Evolutionary conservation across 192 early-diverging fungal species (phyloP), one percentile per base, ranked within the genome.

Genomic region (Coemansia sp.): DNA sequence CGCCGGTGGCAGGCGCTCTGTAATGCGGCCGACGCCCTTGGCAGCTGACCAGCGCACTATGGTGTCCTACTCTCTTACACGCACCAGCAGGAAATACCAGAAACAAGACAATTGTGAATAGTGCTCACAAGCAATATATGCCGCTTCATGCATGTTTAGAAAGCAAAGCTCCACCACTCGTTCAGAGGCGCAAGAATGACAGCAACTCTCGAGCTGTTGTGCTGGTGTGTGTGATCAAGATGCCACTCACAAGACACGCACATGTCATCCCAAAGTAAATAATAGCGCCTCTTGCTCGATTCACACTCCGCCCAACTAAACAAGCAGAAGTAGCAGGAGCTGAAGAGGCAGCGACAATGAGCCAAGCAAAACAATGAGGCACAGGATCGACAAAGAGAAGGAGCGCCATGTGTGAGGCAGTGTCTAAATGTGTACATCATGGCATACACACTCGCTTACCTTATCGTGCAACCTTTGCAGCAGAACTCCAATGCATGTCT

Each of bases 11-110:
- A 99, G 70, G 25, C 98, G 84, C 42, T 89, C 89, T 3, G 90
- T 78, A 59, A 99, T 88, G 49, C 98, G 85, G 6, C 94, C 98
- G 54, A 99, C 82, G 12, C 96, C 98, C 84, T 99, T 99, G 8
- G 98, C 96, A 6, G 95, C 90, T 10, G 95, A 96, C 95, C 95
- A 98, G 58, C 98, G 89, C 4, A 99, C 96, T 64, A 99, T 92
- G 0, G 98, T 99, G 53, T 86, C 84, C 79, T 82, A 82, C 49
- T 67, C 15, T 19, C 6, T n/a, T 27, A 40, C n/a, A 25, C 42
- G 27, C 38, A 24, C 29, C 36, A 67, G 22, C 35, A 79, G 35
- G 19, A 57, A 38, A n/a, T 62, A 36, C 17, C 67, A 11, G 11
- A 29, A 20, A 51, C 22, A 14, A 27, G 3, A 51, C 10, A 25